Evolutionary conservation across 2,329 filamentous ascomycete genomes (phyloP), one percentile per base, ranked within the genome.

Genomic region (Cryoendolithus antarcticus): DNA sequence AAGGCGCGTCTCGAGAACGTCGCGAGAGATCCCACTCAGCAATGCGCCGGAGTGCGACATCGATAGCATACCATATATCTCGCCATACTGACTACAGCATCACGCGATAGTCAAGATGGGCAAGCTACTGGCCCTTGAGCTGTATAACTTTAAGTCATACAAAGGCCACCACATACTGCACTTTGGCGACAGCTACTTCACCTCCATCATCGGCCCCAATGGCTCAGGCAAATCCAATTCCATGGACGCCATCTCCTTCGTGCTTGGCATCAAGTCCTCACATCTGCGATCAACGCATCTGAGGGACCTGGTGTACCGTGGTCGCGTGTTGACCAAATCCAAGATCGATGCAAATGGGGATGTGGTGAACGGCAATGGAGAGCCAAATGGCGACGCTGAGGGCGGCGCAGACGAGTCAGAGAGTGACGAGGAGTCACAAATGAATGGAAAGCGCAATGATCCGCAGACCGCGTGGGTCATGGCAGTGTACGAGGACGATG

Each of bases 111-210:
- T 61, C 66, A 79, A 61, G 47, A 96, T 98, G 91, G 89, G 89
- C 50, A 96, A 96, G 66, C 80, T 98, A 56, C 84, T 94, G 56
- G 81, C 86, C 46, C 77, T 98, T 38, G 89, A 96, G 71, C 72
- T 98, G 46, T 93, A 82, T 68, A 95, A 98, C 69, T 98, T 98
- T 77, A 98, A 98, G 69, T 96, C 91, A 53, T 98, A 98, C 70
- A 94, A 94, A 63, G 91, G 88, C 42, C 88, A 95, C 55, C 91
- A 98, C 67, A 80, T 77, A 44, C 77, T 98, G 33, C 76, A 95
- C 38, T 95, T 98, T 55, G 89, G 89, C 56, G 89, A 98, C 67
- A 93, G 88, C 2, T 96, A 95, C 65, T 98, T 98, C 63, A 98
- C 91, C 36, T 98, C 91, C 32, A 95, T 98, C 57, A 96, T 98